Base-by-base conservation (phyloP, 495 filamentous ascomycete species). In the Aspergillus conjunctus region DNA sequence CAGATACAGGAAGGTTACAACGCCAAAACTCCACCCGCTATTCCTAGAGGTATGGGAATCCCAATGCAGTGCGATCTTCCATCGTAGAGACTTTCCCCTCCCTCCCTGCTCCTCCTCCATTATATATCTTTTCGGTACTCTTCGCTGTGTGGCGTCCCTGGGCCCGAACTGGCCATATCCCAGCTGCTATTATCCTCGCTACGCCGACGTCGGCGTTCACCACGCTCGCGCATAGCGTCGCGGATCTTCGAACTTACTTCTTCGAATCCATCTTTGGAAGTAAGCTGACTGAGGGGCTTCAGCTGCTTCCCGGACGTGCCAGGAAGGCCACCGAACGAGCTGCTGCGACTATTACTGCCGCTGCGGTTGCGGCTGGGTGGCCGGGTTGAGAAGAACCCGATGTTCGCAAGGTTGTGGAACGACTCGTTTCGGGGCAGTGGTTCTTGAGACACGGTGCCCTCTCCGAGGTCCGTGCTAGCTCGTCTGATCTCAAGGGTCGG, bases 391-490 rank as follows among this genome's bases (percentile, higher is more conserved):
- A 97, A 98, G 71, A 98, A 86, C 49, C 88, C 90, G 60, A 94
- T 89, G 55, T 84, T 85, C 14, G 88, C 87, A 26, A 98, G 86
- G 65, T 97, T 92, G 66, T 87, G 85, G 77, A 98, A 96, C 4
- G 89, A 92, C 71, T 98, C 94, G 76, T 96, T 97, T 31, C 89
- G 84, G 10, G 94, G 93, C 8, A 98, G 74, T 49, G 81, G 73
- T 48, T 80, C 80, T 11, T 73, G 64, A 0, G 69, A 68, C 11
- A 74, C 71, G 33, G 73, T 74, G 8, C 68, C 73, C 26, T 74
- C 68, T 32, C 56, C 63, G 43, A 64, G 45, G 11, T 74, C 66
- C 0, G 65, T 65, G 33, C 58, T 62, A 18, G 63, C 59, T 43
- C 63, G 63, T n/a, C 66, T 70, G 37, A 68, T 64, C 51, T 69